Conservation (phyloP, 208 protist species). For the Leishmania mexicana region DNA sequence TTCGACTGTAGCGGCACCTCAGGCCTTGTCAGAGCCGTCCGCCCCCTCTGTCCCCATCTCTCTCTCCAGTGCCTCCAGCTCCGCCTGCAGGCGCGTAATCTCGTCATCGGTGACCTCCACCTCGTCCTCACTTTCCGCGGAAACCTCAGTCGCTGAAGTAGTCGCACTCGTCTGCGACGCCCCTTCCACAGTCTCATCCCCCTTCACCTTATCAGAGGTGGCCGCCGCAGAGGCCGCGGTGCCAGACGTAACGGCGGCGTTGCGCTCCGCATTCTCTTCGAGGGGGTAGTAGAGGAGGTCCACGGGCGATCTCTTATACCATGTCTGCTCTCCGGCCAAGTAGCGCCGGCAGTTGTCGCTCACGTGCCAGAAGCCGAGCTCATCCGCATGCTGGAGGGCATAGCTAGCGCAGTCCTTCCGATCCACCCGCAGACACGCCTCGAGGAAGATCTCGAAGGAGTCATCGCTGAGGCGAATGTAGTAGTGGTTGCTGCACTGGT, state of each 20-base stretch:
- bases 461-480: constrained; percentile 79
- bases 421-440: constrained; percentile 89
- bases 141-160: background rate
- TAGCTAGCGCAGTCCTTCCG: constrained; percentile 87
- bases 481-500: constrained; percentile 83
- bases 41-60: constrained; percentile 30
- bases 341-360: constrained; percentile 82
- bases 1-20: background rate
- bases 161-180: background rate
- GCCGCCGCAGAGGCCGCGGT: background rate
- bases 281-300: constrained; percentile 84
- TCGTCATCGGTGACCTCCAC: constrained; percentile 54
- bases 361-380: constrained; percentile 86
- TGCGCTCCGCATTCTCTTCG: constrained; percentile 79
- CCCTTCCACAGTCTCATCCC: background rate
- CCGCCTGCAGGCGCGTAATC: constrained; percentile 80
- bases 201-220: background rate
- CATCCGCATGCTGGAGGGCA: constrained; percentile 75
- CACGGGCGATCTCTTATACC: constrained; percentile 79
- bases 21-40: background rate
- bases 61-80: constrained; percentile 78
- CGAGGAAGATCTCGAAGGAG: constrained; percentile 86
- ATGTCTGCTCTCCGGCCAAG: constrained; percentile 79
- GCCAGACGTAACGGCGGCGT: constrained; percentile 31
- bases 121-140: constrained; percentile 9